Evolutionary conservation across 2,329 filamentous ascomycete genomes (phyloP), one percentile per base, ranked within the genome.

Genomic region (Hypoxylon sp.): DNA sequence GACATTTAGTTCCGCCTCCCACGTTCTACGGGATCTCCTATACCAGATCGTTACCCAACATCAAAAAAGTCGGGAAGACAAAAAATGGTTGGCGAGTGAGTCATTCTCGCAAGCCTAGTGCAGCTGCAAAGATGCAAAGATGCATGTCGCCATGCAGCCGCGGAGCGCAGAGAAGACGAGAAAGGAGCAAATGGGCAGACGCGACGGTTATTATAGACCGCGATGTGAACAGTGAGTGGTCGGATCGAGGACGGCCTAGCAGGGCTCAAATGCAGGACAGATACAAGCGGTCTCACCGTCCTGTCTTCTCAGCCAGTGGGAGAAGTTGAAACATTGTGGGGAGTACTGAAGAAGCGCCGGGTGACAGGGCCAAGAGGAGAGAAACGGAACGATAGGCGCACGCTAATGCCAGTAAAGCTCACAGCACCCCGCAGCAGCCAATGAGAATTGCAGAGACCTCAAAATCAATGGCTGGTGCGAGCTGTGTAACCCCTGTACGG

Each of bases 81-180:
- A 49, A 57, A 47, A 51, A 66, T 63, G 66, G 65, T 67, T 68
- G 65, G 67, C 51, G 51, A 62, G 61, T 69, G 64, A 67, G 61
- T 67, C 65, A 66, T 60, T 58, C 48, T 64, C 55, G 47, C 48
- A 55, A 60, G 20, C 45, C 45, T 62, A 58, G 61, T 38, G 62
- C 51, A 57, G 17, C 45, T 51, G 46, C 36, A 29, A 15, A 50
- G 58, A 62, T 68, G 67, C 61, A 64, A 42, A 50, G 58, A 62
- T 68, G 67, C 61, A 64, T 40, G 57, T 58, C 47, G 57, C 60
- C 63, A 66, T 67, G 65, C 65, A 62, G 60, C 57, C 42, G 50
- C 44, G 59, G 47, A 60, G 55, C 36, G 50, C 35, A 51, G 40
- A 45, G 44, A 42, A 50, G 57, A 52, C 55, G 35, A 62, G 42